phyloP scores from a whole-genome alignment of 768 basidiomycete species.

The Suillus clintonianus region DNA sequence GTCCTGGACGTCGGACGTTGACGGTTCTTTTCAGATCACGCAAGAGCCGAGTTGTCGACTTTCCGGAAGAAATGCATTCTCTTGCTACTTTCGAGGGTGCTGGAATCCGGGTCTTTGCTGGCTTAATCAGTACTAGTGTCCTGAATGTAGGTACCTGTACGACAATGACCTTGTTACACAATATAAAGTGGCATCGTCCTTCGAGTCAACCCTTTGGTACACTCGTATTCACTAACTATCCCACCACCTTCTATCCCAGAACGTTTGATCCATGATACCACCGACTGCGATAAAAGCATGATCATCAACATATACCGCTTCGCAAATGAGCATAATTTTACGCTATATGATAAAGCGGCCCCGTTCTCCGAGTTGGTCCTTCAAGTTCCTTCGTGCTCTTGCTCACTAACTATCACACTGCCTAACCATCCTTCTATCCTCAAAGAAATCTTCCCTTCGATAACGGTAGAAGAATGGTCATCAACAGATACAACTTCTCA shows the following conservation, averaged over 20 bases:
- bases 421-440: background rate
- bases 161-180: background rate
- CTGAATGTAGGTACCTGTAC: background rate
- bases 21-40: background rate
- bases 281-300: background rate
- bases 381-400: background rate
- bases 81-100: background rate
- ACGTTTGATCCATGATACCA: background rate
- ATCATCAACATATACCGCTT: background rate
- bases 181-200: background rate
- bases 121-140: too few species aligned
- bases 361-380: background rate
- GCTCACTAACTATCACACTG: background rate
- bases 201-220: background rate
- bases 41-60: background rate
- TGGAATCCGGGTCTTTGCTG: too few species aligned
- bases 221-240: background rate
- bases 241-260: too few species aligned
- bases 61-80: background rate
- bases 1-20: background rate
- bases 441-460: too few species aligned
- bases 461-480: background rate
- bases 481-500: background rate
- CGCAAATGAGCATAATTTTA: too few species aligned
- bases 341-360: too few species aligned